Evolutionary conservation across 179 eudicot genomes (phyloP).

Genomic region (Heliamphora pulchella): DNA sequence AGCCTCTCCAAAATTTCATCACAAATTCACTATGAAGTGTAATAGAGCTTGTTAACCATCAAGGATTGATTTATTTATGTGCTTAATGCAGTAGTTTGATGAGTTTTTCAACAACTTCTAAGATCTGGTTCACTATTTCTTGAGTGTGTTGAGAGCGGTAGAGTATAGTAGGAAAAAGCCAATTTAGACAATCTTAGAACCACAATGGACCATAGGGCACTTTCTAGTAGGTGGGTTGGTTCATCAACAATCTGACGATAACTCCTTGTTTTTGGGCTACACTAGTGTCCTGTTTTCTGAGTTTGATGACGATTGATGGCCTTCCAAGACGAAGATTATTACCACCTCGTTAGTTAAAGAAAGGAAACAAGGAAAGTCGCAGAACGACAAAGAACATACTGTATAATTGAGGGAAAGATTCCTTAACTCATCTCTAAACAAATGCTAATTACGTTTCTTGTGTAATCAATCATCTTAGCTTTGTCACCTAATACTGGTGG

Average conservation of each 20-base stretch:
- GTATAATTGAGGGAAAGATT: background rate
- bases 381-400: background rate
- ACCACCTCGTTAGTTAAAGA: background rate
- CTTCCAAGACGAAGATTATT: background rate
- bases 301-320: background rate
- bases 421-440: background rate
- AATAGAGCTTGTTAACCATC: too few relatives aligned
- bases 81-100: background rate
- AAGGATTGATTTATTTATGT: too few relatives aligned
- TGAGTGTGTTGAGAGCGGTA: too few relatives aligned
- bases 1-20: too few relatives aligned
- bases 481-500: slow-evolving; percentile 3
- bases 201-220: background rate
- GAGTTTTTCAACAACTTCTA: background rate
- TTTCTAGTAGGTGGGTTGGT: background rate
- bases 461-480: background rate
- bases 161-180: too few relatives aligned
- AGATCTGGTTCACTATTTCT: too few relatives aligned
- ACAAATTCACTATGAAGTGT: too few relatives aligned
- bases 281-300: background rate
- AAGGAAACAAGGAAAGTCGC: background rate
- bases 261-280: background rate
- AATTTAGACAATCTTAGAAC: background rate
- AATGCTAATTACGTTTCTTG: background rate
- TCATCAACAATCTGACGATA: background rate